Conservation (phyloP, 2,329 filamentous ascomycete species). For the Paraconiothyrium sp. region DNA sequence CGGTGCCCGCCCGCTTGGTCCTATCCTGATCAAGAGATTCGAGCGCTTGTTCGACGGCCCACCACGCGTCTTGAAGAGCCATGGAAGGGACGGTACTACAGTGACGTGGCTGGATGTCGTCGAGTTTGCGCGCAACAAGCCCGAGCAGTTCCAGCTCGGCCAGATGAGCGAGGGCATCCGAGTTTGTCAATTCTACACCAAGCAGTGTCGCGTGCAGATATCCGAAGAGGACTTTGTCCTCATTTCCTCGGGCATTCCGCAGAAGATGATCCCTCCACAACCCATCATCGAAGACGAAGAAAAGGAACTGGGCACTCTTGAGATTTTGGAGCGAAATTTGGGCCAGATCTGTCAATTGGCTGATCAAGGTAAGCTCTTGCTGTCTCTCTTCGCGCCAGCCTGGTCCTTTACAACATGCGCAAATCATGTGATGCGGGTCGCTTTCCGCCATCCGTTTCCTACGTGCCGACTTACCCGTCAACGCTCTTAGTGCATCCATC, state of each 20-base stretch:
- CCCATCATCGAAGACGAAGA: slow-evolving; percentile 87
- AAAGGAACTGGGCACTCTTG: slow-evolving; percentile 83
- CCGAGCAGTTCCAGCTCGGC: slow-evolving; percentile 78
- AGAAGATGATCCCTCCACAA: slow-evolving; percentile 81
- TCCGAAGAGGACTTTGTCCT: slow-evolving; percentile 87
- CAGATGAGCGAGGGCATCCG: slow-evolving; percentile 73
- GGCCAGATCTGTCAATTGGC: slow-evolving; percentile 81
- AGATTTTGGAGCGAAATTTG: slow-evolving; percentile 82
- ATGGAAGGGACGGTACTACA: slow-evolving; percentile 67
- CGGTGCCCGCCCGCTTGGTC: slow-evolving; percentile 82
- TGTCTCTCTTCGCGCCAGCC: background rate
- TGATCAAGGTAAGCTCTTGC: slow-evolving; percentile 68
- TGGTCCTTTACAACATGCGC: background rate
- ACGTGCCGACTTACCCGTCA: slow-evolving; percentile 9
- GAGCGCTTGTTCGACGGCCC: slow-evolving; percentile 86
- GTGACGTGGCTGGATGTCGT: slow-evolving; percentile 88
- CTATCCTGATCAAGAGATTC: slow-evolving; percentile 84
- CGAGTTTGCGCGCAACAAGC: slow-evolving; percentile 82
- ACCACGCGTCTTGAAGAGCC: slow-evolving; percentile 72
- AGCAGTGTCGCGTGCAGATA: slow-evolving; percentile 84
- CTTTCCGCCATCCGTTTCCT: background rate
- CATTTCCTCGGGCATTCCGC: slow-evolving; percentile 82
- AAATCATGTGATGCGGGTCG: background rate
- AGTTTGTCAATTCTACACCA: slow-evolving; percentile 83
- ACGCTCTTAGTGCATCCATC: slow-evolving; percentile 4